Percentiles rank a stretch among this genome's conserved stretches.
Conservation (phyloP, 129 eudicot genomes). For the Helianthus annuus region HanXRQr2.0-SUNRISE NC_035438.2:2227637-2228136, state of each 20-base stretch:
- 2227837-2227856: slow-evolving; percentile 91
- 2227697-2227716: neutral
- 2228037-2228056: too few relatives aligned
- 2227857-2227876: slow-evolving; percentile 51
- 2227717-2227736: slow-evolving; percentile 38
- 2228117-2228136: too few relatives aligned
- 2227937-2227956: neutral
- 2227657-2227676: too few relatives aligned
- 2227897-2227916: slow-evolving; percentile 1
- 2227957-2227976: neutral
- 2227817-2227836: slow-evolving; percentile 92
- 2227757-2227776: slow-evolving; percentile 94
- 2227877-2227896: neutral
- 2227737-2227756: slow-evolving; percentile 95
- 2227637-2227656: too few relatives aligned
- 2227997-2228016: too few relatives aligned
- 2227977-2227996: neutral
- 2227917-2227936: neutral
- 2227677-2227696: too few relatives aligned
- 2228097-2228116: too few relatives aligned
- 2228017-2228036: too few relatives aligned
- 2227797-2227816: slow-evolving; percentile 73
- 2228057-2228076: too few relatives aligned
- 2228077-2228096: too few relatives aligned
- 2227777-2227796: slow-evolving; percentile 82